phyloP scores from a whole-genome alignment of 225 moss, liverwort and hornwort genomes.

The Physcomitrellopsis africana region DNA sequence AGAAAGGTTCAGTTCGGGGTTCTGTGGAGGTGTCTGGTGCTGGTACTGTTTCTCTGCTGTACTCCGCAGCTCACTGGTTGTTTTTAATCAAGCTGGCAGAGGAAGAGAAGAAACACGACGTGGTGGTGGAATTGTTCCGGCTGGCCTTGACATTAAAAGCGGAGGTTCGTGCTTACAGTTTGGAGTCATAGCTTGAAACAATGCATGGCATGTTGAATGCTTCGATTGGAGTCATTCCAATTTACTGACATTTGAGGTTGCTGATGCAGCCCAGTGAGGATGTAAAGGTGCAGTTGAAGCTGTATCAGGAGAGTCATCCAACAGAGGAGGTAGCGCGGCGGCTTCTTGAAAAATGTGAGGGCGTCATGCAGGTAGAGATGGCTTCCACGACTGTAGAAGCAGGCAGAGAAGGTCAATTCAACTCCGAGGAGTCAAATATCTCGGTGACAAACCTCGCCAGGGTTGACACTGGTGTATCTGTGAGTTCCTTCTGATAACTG shows the following conservation, averaged over 20 bases:
- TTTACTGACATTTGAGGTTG: not conserved
- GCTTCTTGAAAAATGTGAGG: constrained; percentile 46
- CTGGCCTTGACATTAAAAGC: constrained; percentile 51
- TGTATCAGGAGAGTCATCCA: constrained; percentile 31
- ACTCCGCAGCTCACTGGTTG: constrained; percentile 55
- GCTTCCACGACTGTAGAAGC: constrained; percentile 12
- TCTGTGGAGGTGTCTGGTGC: constrained; percentile 16
- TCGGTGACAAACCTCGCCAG: not conserved
- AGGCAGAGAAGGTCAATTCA: constrained; percentile 28
- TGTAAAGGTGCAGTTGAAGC: constrained; percentile 38
- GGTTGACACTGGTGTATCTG: not conserved
- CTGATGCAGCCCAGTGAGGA: constrained; percentile 45
- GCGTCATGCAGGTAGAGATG: not conserved
- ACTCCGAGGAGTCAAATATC: not conserved
- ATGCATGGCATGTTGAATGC: too few relatives aligned
- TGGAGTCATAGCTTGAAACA: too few relatives aligned
- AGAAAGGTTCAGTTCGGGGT: constrained; percentile 8
- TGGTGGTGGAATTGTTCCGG: constrained; percentile 54
- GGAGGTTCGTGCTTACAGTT: constrained; percentile 35
- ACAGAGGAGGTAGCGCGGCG: constrained; percentile 33
- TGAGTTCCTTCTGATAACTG: constrained; percentile 8
- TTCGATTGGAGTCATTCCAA: too few relatives aligned
- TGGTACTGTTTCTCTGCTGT: constrained; percentile 30
- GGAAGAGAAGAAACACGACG: constrained; percentile 46
- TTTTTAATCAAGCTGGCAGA: constrained; percentile 48